phyloP scores from a whole-genome alignment of 2,329 filamentous ascomycete genomes.

The Nectriaceae sp. region DNA sequence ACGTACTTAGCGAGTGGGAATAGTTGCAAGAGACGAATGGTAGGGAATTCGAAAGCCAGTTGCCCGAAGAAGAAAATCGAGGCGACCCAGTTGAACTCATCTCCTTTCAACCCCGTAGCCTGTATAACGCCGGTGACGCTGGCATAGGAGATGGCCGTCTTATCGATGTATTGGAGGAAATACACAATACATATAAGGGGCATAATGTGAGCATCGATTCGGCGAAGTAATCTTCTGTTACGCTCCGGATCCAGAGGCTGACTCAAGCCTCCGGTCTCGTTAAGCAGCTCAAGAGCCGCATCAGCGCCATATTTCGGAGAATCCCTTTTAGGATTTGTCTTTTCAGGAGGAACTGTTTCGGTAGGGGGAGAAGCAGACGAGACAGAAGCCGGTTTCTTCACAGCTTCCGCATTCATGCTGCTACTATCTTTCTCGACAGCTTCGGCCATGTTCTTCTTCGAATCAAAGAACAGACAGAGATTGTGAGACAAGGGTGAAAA shows the following conservation, averaged over 20 bases:
- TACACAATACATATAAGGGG: constrained; percentile 25
- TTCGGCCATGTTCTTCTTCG: constrained; percentile 5
- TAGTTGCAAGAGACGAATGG: constrained; percentile 37
- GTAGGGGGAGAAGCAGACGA: background rate
- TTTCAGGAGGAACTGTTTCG: background rate
- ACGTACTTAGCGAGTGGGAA: constrained; percentile 41
- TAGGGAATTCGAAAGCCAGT: constrained; percentile 40
- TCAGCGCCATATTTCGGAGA: constrained; percentile 10
- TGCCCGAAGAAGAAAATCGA: constrained; percentile 36
- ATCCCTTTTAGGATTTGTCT: too few relatives aligned
- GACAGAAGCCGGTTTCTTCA: background rate
- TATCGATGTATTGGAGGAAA: constrained; percentile 29
- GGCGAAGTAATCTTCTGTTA: constrained; percentile 15
- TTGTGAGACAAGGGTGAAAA: background rate
- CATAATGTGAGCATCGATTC: constrained; percentile 26
- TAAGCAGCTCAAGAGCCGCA: constrained; percentile 17
- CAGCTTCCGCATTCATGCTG: background rate
- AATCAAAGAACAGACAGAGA: background rate
- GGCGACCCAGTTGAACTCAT: constrained; percentile 43
- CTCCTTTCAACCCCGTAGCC: constrained; percentile 39
- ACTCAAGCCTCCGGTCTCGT: constrained; percentile 11
- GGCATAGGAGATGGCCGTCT: constrained; percentile 26
- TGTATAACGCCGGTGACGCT: constrained; percentile 25
- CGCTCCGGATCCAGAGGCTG: constrained; percentile 12
- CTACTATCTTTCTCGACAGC: constrained; percentile 1